Conservation (phyloP, 1,284 basidiomycete genomes). For the Cutaneotrichosporon cavernicola region DNA sequence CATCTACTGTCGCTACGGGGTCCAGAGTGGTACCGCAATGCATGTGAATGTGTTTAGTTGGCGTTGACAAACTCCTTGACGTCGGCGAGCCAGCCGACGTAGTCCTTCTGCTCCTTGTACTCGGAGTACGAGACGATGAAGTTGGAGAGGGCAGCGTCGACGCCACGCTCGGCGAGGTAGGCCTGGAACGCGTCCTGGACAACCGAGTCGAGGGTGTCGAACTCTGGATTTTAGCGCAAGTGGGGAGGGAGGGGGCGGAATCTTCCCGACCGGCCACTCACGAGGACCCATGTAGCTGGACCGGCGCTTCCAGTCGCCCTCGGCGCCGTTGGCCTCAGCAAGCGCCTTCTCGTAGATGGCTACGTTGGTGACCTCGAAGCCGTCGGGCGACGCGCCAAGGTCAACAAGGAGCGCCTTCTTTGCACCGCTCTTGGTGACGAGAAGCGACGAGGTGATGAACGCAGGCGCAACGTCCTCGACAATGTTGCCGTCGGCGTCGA, state of each 20-base stretch:
- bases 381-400: conserved; percentile 75
- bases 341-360: conserved; percentile 78
- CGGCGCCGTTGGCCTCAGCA: conserved; percentile 76
- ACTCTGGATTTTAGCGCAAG: conserved; percentile 54
- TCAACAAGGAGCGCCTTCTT: conserved; percentile 74
- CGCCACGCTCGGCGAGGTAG: conserved; percentile 80
- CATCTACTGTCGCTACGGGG: conserved; percentile 4
- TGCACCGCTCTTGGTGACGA: conserved; percentile 68
- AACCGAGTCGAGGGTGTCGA: conserved; percentile 81
- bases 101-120: conserved; percentile 93
- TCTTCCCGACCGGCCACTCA: conserved; percentile 46
- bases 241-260: neutral
- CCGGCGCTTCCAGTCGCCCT: conserved; percentile 89
- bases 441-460: conserved; percentile 56
- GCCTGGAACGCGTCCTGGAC: conserved; percentile 85
- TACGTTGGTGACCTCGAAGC: conserved; percentile 80
- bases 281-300: conserved; percentile 88
- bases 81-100: conserved; percentile 81
- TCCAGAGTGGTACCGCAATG: conserved; percentile 6
- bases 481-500: conserved; percentile 24
- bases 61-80: conserved; percentile 79
- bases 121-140: conserved; percentile 83
- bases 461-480: conserved; percentile 65
- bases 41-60: conserved; percentile 12
- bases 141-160: conserved; percentile 71